A percentile compares a stretch with the other conserved stretches of the same genome.
Conservation (phyloP, 2,329 filamentous ascomycete genomes). For the Curvularia sp. region DNA sequence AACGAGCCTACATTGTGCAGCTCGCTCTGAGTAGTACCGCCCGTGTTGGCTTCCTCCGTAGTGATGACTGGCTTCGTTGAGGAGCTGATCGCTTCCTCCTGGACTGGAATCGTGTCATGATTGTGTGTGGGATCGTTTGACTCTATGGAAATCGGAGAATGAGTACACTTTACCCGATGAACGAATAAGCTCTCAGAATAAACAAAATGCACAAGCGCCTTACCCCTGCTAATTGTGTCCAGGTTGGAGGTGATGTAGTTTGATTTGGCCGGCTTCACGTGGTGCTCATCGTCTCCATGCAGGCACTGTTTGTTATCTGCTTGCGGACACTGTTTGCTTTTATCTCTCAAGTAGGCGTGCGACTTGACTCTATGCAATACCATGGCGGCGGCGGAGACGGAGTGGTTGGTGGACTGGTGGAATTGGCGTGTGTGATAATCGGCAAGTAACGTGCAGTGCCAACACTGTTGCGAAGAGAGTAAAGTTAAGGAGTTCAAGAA, state of each 20-base stretch:
- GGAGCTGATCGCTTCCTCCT: background rate
- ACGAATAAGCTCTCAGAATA: background rate
- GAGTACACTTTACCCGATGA: slow-evolving; percentile 7
- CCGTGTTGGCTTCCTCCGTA: background rate
- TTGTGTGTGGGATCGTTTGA: background rate
- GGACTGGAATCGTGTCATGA: background rate
- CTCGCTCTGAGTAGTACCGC: background rate
- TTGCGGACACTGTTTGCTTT: background rate
- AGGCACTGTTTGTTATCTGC: slow-evolving; percentile 2
- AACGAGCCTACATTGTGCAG: background rate
- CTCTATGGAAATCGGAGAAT: background rate
- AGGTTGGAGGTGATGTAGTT: background rate
- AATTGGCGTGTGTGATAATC: background rate
- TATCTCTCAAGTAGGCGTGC: slow-evolving; percentile 2
- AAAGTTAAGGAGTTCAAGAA: background rate
- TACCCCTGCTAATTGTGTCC: slow-evolving; percentile 1
- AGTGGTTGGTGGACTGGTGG: background rate
- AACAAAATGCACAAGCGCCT: background rate
- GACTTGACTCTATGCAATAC: slow-evolving; percentile 5
- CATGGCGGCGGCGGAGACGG: background rate
- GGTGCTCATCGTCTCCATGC: slow-evolving; percentile 2
- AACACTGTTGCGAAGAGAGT: too few species aligned
- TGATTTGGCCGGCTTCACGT: background rate
- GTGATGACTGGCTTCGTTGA: slow-evolving; percentile 4
- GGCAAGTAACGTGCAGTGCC: background rate